A percentile compares a stretch with the other conserved stretches of the same genome.
These are phyloP conservation scores for Trametes versicolor DNA, from an alignment of 1,284 basidiomycete genomes.

Conservation along the genomic window DNA sequence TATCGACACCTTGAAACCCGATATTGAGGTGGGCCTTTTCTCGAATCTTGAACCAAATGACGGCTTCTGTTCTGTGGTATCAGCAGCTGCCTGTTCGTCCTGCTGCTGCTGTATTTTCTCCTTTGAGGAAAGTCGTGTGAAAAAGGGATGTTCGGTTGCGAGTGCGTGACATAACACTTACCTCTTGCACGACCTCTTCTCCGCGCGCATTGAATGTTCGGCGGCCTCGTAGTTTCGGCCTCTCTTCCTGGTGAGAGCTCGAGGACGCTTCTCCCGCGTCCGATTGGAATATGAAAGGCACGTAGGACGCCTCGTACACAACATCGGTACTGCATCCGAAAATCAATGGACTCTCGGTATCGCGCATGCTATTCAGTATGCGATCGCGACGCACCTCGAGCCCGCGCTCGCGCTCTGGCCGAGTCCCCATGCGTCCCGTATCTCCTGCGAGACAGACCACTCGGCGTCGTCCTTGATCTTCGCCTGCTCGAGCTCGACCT, in stretches of 20 bases:
- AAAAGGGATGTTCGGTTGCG: not conserved
- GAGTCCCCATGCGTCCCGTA: slow-evolving; percentile 67
- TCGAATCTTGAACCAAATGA: slow-evolving; percentile 32
- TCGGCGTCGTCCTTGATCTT: slow-evolving; percentile 72
- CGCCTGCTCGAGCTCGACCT: slow-evolving; percentile 61
- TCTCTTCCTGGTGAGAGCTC: slow-evolving; percentile 16
- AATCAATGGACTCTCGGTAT: slow-evolving; percentile 21
- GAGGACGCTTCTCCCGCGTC: slow-evolving; percentile 38
- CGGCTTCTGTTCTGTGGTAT: slow-evolving; percentile 20
- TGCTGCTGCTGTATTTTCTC: slow-evolving; percentile 13
- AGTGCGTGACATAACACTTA: slow-evolving; percentile 20
- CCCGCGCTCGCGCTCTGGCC: slow-evolving; percentile 35
- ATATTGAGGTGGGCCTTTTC: slow-evolving; percentile 42
- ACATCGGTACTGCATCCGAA: slow-evolving; percentile 43
- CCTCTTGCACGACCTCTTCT: slow-evolving; percentile 46
- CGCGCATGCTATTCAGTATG: not conserved
- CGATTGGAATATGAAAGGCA: slow-evolving; percentile 73
- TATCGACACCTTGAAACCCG: slow-evolving; percentile 41
- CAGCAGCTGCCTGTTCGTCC: slow-evolving; percentile 3
- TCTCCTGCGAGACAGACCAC: slow-evolving; percentile 71
- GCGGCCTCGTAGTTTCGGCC: slow-evolving; percentile 52
- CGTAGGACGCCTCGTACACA: slow-evolving; percentile 71
- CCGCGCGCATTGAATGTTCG: slow-evolving; percentile 54
- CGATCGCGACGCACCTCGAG: slow-evolving; percentile 45
- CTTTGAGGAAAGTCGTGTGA: not conserved